phyloP scores from a whole-genome alignment of 495 filamentous ascomycete genomes.

The Trichoderma asperelloides region DNA sequence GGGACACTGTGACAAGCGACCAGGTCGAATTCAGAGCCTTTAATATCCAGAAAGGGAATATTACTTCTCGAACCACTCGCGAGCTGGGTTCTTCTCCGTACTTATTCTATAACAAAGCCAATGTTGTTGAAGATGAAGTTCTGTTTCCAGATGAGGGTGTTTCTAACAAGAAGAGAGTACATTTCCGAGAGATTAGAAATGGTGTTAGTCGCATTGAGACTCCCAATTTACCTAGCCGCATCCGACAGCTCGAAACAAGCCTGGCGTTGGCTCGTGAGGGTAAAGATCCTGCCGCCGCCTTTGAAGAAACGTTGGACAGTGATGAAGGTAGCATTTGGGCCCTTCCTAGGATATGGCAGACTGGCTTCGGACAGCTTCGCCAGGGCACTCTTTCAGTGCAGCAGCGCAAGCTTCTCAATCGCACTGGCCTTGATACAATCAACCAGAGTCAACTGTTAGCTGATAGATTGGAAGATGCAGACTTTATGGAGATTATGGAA shows the following conservation, averaged over 20 bases:
- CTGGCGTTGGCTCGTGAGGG: background rate
- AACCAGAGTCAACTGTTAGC: background rate
- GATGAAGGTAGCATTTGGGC: constrained; percentile 6
- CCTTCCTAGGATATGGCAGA: background rate
- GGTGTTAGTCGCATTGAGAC: background rate
- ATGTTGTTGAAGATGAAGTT: constrained; percentile 36
- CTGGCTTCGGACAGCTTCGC: background rate
- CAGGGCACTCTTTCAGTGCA: background rate
- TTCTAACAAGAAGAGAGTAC: constrained; percentile 20
- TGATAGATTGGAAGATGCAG: constrained; percentile 3
- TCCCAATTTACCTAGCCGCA: background rate
- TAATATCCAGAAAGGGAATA: constrained; percentile 12
- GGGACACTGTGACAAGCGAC: constrained; percentile 26
- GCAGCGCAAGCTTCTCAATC: background rate
- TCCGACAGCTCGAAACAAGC: background rate
- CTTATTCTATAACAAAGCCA: constrained; percentile 35
- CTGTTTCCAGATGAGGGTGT: constrained; percentile 35
- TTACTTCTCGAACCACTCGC: constrained; percentile 12
- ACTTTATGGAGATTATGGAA: constrained; percentile 19
- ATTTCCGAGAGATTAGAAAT: constrained; percentile 29
- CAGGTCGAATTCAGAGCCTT: constrained; percentile 18
- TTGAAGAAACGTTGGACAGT: background rate
- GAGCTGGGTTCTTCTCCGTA: constrained; percentile 15
- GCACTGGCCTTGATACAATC: background rate
- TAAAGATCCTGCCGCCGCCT: background rate